A percentile compares a stretch with the other conserved stretches of the same genome.
Evolutionary conservation across 495 filamentous ascomycete genomes (phyloP).

Genomic region (Penicillium taxi): DNA sequence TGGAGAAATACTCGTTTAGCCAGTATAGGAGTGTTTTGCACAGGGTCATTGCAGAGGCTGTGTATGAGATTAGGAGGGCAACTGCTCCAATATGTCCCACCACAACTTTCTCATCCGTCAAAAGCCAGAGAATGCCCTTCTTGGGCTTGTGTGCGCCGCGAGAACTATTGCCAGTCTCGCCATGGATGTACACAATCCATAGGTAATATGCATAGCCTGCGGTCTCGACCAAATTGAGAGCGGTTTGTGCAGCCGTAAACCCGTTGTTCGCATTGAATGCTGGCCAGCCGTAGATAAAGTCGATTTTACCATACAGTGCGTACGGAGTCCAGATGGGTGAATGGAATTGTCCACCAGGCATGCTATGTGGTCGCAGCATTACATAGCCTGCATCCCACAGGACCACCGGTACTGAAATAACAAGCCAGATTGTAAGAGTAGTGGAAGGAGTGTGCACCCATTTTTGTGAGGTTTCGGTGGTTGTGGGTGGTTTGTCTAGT

Average conservation of each 20-base stretch:
- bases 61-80: constrained; percentile 61
- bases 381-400: constrained; percentile 78
- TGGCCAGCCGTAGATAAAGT: constrained; percentile 79
- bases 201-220: constrained; percentile 64
- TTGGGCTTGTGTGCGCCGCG: constrained; percentile 25
- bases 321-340: constrained; percentile 73
- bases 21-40: constrained; percentile 86
- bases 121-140: constrained; percentile 32
- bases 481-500: constrained; percentile 20
- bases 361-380: constrained; percentile 70
- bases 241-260: constrained; percentile 70
- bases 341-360: constrained; percentile 72
- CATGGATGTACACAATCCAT: constrained; percentile 47
- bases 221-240: constrained; percentile 68
- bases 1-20: constrained; percentile 70
- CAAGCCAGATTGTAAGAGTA: constrained; percentile 63
- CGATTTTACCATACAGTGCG: constrained; percentile 70
- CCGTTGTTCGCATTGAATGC: constrained; percentile 64
- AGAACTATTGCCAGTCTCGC: constrained; percentile 25
- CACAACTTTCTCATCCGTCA: constrained; percentile 46
- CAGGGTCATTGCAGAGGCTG: constrained; percentile 68
- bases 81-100: constrained; percentile 50
- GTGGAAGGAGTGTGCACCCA: constrained; percentile 62
- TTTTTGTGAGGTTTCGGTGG: constrained; percentile 26
- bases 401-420: constrained; percentile 73